These are phyloP conservation scores for Eudorina sp. DNA, from an alignment of 139 green algal species.

Conservation along the genomic window DNA sequence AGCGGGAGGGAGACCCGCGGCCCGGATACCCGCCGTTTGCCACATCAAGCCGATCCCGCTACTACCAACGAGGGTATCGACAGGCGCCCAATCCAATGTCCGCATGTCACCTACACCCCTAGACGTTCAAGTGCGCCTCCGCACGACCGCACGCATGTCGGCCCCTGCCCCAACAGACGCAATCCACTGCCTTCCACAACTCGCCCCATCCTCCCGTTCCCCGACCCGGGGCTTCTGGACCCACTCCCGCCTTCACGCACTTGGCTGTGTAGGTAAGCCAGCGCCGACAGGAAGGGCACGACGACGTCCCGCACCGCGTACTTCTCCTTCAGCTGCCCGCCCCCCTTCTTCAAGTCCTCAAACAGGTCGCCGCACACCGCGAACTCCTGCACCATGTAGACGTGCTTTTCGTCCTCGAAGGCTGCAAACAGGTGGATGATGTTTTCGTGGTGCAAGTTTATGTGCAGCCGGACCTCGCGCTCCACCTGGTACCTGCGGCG, in stretches of 20 bases:
- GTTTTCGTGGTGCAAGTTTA: conserved; percentile 65
- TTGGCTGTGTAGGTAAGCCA: conserved; percentile 77
- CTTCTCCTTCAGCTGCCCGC: conserved; percentile 75
- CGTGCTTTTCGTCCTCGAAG: conserved; percentile 85
- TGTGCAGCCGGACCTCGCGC: conserved; percentile 73
- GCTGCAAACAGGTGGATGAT: conserved; percentile 80
- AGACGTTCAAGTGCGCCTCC: too few relatives aligned
- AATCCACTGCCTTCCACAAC: too few relatives aligned
- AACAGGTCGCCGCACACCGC: conserved; percentile 83
- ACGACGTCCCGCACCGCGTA: conserved; percentile 70
- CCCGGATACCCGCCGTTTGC: too few relatives aligned
- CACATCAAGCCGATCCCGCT: too few relatives aligned
- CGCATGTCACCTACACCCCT: neutral
- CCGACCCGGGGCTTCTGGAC: too few relatives aligned
- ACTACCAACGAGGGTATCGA: too few relatives aligned
- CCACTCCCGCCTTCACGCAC: conserved; percentile 12
- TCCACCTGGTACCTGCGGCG: conserved; percentile 65
- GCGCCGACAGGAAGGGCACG: conserved; percentile 73
- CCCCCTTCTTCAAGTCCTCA: conserved; percentile 76
- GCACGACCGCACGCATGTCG: neutral
- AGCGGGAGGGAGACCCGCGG: too few relatives aligned
- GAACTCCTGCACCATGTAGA: conserved; percentile 86
- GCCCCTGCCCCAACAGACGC: neutral
- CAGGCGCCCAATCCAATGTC: too few relatives aligned
- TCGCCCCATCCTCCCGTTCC: too few relatives aligned